A percentile compares a stretch with the other conserved stretches of the same genome.
Evolutionary conservation across 192 early-diverging fungal genomes (phyloP).

Genomic region (Coemansia interrupta): DNA sequence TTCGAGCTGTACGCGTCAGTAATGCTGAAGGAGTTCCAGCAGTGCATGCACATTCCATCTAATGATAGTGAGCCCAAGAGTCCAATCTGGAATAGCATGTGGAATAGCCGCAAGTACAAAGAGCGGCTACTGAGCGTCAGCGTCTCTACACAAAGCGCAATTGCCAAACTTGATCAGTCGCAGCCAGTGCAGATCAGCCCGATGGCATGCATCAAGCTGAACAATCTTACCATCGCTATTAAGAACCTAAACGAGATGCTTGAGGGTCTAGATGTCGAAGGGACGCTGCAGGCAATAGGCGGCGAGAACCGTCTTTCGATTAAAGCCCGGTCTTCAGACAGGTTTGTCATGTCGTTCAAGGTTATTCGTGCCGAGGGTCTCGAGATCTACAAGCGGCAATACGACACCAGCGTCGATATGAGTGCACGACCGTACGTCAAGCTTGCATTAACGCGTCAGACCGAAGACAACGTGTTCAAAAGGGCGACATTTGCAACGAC

Average conservation of each 20-base stretch:
- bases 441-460: constrained; percentile 49
- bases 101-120: constrained; percentile 49
- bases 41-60: constrained; percentile 16
- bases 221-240: constrained; percentile 43
- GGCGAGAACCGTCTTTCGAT: constrained; percentile 42
- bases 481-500: constrained; percentile 62
- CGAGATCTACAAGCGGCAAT: constrained; percentile 59
- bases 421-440: constrained; percentile 61
- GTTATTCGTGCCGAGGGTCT: constrained; percentile 67
- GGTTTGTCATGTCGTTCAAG: constrained; percentile 64
- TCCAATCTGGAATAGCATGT: constrained; percentile 42
- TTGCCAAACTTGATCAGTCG: constrained; percentile 42
- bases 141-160: constrained; percentile 31
- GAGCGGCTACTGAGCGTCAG: constrained; percentile 37
- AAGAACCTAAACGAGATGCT: constrained; percentile 47
- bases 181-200: constrained; percentile 26
- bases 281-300: constrained; percentile 32
- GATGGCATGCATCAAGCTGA: constrained; percentile 50
- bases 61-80: constrained; percentile 19
- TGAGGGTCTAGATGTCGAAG: constrained; percentile 37
- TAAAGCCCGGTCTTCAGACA: constrained; percentile 8
- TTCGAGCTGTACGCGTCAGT: constrained; percentile 47
- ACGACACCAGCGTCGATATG: constrained; percentile 29
- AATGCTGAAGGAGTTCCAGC: constrained; percentile 48
- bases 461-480: constrained; percentile 48